Percentiles rank a stretch among this genome's conserved stretches.
phyloP scores from a whole-genome alignment of 345 rosid species.

The Kernera saxatilis region DNA sequence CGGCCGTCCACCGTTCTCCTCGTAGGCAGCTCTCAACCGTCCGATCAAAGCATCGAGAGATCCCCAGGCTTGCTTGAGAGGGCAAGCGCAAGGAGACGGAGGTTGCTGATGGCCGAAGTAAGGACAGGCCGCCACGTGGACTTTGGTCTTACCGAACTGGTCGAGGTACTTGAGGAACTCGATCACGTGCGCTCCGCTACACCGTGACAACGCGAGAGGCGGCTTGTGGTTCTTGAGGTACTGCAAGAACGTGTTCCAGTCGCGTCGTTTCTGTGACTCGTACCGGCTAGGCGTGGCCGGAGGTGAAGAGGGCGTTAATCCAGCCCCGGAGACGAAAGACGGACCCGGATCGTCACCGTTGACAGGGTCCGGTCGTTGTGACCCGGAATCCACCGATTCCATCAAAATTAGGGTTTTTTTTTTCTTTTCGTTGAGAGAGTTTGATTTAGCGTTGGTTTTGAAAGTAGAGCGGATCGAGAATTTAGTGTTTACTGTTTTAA shows the following conservation, averaged over 20 bases:
- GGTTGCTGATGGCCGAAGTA: constrained; percentile 59
- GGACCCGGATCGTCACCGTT: constrained; percentile 24
- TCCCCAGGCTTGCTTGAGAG: constrained; percentile 73
- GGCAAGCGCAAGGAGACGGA: constrained; percentile 61
- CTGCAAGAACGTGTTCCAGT: constrained; percentile 74
- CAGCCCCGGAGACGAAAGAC: neutral
- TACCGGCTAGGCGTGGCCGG: constrained; percentile 45
- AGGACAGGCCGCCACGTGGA: constrained; percentile 51
- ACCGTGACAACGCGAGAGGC: constrained; percentile 46
- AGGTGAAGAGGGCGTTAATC: constrained; percentile 5
- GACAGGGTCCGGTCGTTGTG: constrained; percentile 18
- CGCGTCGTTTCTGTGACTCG: constrained; percentile 65
- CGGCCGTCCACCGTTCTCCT: constrained; percentile 58
- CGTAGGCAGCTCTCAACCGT: constrained; percentile 69
- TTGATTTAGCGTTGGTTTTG: neutral
- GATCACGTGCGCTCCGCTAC: constrained; percentile 71
- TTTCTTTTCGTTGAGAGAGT: neutral
- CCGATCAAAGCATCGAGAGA: constrained; percentile 77
- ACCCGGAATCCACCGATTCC: constrained; percentile 34
- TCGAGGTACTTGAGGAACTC: constrained; percentile 67
- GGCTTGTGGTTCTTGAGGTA: constrained; percentile 67
- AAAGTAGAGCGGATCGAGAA: neutral
- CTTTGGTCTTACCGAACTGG: constrained; percentile 73
- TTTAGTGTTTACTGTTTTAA: neutral
- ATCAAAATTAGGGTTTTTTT: constrained; percentile 32